Evolutionary conservation across 2,329 filamentous ascomycete species (phyloP).

Genomic region (Bipolaris oryzae): DNA sequence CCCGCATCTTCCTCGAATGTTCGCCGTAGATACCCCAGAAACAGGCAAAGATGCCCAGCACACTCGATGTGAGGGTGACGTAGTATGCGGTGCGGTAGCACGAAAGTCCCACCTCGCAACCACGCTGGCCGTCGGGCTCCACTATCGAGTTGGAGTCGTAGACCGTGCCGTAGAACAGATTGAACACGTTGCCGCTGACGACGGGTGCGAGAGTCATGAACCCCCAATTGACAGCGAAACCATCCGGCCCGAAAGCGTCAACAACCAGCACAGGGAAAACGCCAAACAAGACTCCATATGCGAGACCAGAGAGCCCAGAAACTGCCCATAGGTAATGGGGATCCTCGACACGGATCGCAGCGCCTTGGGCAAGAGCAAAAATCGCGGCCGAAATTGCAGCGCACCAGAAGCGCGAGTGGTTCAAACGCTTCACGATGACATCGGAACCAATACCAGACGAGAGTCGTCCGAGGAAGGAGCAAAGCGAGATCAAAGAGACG

Average conservation of each 20-base stretch:
- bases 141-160: conserved; percentile 81
- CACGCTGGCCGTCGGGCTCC: conserved; percentile 69
- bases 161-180: conserved; percentile 83
- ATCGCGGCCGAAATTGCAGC: conserved; percentile 76
- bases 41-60: conserved; percentile 70
- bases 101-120: conserved; percentile 75
- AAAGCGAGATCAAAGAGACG: conserved; percentile 89
- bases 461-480: conserved; percentile 83
- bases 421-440: conserved; percentile 79
- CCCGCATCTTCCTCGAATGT: conserved; percentile 43
- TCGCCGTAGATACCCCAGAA: conserved; percentile 73
- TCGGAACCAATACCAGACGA: conserved; percentile 80
- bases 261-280: conserved; percentile 87
- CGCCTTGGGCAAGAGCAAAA: conserved; percentile 80
- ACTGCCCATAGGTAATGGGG: conserved; percentile 78
- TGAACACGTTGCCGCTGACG: conserved; percentile 88
- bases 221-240: conserved; percentile 94
- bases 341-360: conserved; percentile 74
- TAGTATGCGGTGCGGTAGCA: conserved; percentile 85
- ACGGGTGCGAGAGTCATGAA: conserved; percentile 91
- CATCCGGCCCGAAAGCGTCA: conserved; percentile 88
- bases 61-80: conserved; percentile 74
- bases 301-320: conserved; percentile 82
- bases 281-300: conserved; percentile 92
- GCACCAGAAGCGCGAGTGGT: conserved; percentile 89